These are phyloP conservation scores for Plasmodium blacklocki DNA, from an alignment of 169 alveolate genomes.

Conservation along the genomic window DNA sequence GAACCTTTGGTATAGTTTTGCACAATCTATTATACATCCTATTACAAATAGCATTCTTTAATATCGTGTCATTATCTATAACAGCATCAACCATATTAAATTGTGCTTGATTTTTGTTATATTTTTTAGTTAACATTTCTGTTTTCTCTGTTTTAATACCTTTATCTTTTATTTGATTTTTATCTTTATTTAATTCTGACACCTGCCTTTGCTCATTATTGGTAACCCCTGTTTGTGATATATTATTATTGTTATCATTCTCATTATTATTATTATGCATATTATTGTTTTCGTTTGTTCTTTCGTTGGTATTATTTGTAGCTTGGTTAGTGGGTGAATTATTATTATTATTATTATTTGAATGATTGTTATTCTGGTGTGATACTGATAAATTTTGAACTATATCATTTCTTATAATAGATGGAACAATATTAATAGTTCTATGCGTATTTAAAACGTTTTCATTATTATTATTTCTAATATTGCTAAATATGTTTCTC, in stretches of 20 bases:
- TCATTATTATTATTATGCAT: background rate
- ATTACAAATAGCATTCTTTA: constrained; percentile 55
- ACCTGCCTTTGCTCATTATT: background rate
- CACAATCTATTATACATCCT: constrained; percentile 60
- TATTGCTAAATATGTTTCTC: constrained; percentile 59
- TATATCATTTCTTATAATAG: background rate
- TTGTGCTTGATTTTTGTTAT: constrained; percentile 6
- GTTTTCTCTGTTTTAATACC: constrained; percentile 19
- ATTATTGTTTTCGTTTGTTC: background rate
- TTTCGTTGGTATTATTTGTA: background rate
- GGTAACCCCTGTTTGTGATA: background rate
- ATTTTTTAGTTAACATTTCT: constrained; percentile 7
- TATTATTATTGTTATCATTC: background rate
- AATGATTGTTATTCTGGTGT: background rate
- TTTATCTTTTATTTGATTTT: background rate
- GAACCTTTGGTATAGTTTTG: constrained; percentile 67
- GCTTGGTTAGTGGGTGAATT: background rate
- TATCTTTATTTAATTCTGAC: constrained; percentile 5
- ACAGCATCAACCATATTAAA: constrained; percentile 56
- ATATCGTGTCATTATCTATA: constrained; percentile 54
- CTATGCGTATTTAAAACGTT: constrained; percentile 17
- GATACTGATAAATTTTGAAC: background rate
- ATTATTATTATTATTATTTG: background rate
- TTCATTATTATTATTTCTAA: constrained; percentile 69
- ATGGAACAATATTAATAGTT: constrained; percentile 3